Conservation (phyloP, 768 basidiomycete genomes). For the Pleurotus cornucopiae region DNA sequence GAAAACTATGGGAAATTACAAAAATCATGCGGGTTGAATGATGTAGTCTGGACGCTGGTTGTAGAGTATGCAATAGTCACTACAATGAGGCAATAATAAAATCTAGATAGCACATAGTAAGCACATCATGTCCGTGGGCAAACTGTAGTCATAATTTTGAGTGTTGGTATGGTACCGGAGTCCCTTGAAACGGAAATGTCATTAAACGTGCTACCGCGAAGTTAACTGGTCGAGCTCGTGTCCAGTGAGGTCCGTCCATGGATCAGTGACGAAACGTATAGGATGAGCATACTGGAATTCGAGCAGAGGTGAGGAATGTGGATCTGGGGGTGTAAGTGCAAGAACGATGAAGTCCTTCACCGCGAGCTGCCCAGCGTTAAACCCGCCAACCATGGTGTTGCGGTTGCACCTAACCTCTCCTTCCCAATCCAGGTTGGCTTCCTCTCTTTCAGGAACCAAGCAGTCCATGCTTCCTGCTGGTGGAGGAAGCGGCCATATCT, state of each 20-base stretch:
- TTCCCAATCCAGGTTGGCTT: slow-evolving; percentile 56
- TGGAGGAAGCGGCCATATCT: slow-evolving; percentile 41
- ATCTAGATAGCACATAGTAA: too few species aligned
- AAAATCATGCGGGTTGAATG: too few species aligned
- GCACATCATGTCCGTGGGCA: too few species aligned
- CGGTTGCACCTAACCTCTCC: slow-evolving; percentile 40
- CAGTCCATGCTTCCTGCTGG: slow-evolving; percentile 15
- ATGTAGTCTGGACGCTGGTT: too few species aligned
- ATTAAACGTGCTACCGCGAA: not conserved
- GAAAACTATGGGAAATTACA: too few species aligned
- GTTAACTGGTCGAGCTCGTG: slow-evolving; percentile 1
- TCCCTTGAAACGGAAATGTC: too few species aligned
- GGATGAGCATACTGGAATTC: slow-evolving; percentile 42
- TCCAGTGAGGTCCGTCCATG: slow-evolving; percentile 25
- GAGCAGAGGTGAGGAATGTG: slow-evolving; percentile 30
- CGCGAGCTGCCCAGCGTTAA: slow-evolving; percentile 37
- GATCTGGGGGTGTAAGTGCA: slow-evolving; percentile 35
- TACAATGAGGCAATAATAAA: too few species aligned
- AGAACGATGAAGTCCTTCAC: slow-evolving; percentile 61
- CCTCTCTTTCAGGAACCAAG: slow-evolving; percentile 16
- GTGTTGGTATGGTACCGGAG: too few species aligned
- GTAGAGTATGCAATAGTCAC: too few species aligned
- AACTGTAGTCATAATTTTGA: too few species aligned
- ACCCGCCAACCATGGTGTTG: slow-evolving; percentile 40
- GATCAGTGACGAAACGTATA: slow-evolving; percentile 57